Percentiles rank a stretch among this genome's conserved stretches.
Conservation (phyloP, 768 basidiomycete species). For the Suillus occidentalis region DNA sequence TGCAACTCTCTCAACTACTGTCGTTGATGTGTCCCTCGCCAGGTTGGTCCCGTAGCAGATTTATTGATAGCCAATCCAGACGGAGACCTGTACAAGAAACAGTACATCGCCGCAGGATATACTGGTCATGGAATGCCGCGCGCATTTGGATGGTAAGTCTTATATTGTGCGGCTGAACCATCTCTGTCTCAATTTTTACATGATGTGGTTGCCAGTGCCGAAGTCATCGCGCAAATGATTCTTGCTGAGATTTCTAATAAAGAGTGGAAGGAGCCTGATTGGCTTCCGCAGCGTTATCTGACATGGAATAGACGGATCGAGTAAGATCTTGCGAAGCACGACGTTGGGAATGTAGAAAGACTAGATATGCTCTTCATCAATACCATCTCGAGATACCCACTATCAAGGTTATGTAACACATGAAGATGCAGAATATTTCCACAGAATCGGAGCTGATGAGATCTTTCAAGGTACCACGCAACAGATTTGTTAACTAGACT, state of each 20-base stretch:
- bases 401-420: neutral
- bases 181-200: neutral
- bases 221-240: constrained; percentile 62
- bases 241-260: constrained; percentile 42
- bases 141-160: constrained; percentile 53
- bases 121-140: constrained; percentile 77
- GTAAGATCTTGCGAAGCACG: neutral
- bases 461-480: too few relatives aligned
- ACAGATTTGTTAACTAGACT: too few relatives aligned
- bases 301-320: constrained; percentile 30
- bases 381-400: neutral
- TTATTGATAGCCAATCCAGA: neutral
- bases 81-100: constrained; percentile 40
- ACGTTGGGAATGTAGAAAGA: neutral
- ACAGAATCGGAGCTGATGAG: neutral
- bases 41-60: constrained; percentile 7
- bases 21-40: neutral
- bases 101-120: constrained; percentile 69
- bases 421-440: neutral
- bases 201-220: constrained; percentile 44
- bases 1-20: neutral
- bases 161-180: neutral
- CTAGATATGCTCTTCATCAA: neutral
- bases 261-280: constrained; percentile 53
- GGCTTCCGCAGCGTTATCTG: constrained; percentile 61